Evolutionary conservation across 768 basidiomycete genomes (phyloP).

Genomic region (Kwoniella sp.): DNA sequence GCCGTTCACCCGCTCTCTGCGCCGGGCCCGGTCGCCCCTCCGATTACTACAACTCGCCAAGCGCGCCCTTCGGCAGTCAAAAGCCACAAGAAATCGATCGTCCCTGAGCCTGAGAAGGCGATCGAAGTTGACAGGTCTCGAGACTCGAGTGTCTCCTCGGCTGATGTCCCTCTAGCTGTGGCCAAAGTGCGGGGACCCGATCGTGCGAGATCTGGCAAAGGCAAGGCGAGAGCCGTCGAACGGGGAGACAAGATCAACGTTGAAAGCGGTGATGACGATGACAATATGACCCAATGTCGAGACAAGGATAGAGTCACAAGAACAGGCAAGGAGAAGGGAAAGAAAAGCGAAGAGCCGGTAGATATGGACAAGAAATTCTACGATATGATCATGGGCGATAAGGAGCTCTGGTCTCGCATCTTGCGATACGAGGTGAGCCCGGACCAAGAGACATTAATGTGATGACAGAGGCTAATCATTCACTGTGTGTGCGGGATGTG

Average conservation of each 20-base stretch:
- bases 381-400: constrained; percentile 39
- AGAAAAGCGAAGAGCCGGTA: constrained; percentile 4
- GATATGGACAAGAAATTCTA: constrained; percentile 34
- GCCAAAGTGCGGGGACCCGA: constrained; percentile 5
- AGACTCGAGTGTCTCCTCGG: constrained; percentile 29
- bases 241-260: neutral
- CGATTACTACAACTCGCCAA: too few species aligned
- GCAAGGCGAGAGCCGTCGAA: neutral
- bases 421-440: constrained; percentile 44
- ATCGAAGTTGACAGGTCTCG: constrained; percentile 1
- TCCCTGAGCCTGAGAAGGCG: neutral
- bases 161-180: constrained; percentile 37
- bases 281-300: constrained; percentile 1
- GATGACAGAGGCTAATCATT: too few species aligned
- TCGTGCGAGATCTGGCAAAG: neutral
- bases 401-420: constrained; percentile 37
- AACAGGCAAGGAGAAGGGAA: constrained; percentile 13
- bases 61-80: too few species aligned
- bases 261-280: constrained; percentile 5
- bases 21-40: neutral
- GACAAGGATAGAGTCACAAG: constrained; percentile 13
- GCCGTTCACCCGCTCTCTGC: constrained; percentile 31
- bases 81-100: neutral
- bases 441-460: too few species aligned
- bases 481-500: neutral